Conservation (phyloP, 805 yeast genomes). For the Nakazawaea wyomingensis region DNA sequence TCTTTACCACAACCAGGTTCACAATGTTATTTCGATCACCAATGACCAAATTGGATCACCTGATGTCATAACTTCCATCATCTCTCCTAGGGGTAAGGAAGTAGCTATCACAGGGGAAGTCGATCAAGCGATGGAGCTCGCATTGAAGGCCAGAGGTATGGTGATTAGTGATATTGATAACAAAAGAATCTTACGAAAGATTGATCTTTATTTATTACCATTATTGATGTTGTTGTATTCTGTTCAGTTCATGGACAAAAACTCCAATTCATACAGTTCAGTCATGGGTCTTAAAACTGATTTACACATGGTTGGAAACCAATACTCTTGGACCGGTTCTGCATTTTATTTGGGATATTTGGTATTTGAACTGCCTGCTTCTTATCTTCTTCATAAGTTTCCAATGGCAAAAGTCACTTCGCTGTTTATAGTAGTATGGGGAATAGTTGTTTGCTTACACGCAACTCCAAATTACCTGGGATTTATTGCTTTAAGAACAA, state of each 20-base stretch:
- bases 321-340: constrained; percentile 30
- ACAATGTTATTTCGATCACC: constrained; percentile 11
- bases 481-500: constrained; percentile 37
- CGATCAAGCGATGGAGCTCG: constrained; percentile 42
- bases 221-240: constrained; percentile 44
- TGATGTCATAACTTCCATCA: constrained; percentile 15
- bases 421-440: constrained; percentile 29
- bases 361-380: constrained; percentile 31
- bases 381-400: constrained; percentile 30
- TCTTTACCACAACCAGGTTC: neutral
- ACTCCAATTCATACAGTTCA: constrained; percentile 33
- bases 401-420: constrained; percentile 33
- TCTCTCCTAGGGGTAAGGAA: constrained; percentile 15
- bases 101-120: constrained; percentile 27
- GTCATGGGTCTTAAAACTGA: constrained; percentile 33
- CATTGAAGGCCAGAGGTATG: constrained; percentile 27
- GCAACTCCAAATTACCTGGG: constrained; percentile 34
- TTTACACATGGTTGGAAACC: constrained; percentile 29
- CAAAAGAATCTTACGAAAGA: constrained; percentile 29
- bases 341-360: constrained; percentile 32
- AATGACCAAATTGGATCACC: constrained; percentile 15
- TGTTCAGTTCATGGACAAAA: constrained; percentile 57
- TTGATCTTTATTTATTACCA: constrained; percentile 47
- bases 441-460: constrained; percentile 24
- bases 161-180: constrained; percentile 17